Percentiles rank a stretch among this genome's conserved stretches.
These are phyloP conservation scores for Lichtheimia ramosa DNA, from an alignment of 371 early-diverging fungal genomes.

Conservation along the genomic window DNA sequence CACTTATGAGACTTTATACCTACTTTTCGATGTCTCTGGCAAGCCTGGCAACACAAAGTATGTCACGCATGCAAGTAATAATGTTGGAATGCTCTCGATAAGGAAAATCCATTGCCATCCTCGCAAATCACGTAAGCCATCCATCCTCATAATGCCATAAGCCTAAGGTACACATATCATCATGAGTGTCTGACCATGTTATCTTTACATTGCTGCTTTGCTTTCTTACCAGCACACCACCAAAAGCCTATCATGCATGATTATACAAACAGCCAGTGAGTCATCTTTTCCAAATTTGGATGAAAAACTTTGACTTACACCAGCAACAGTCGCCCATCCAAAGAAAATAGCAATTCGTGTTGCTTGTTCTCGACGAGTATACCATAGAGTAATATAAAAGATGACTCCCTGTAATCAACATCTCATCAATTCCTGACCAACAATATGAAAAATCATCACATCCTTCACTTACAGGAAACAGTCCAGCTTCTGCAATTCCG, in stretches of 20 bases:
- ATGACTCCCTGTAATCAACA: slow-evolving; percentile 26
- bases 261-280: background rate
- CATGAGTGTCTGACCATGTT: background rate
- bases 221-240: slow-evolving; percentile 46
- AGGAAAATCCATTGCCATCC: slow-evolving; percentile 79
- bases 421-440: too few relatives aligned
- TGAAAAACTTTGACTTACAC: slow-evolving; percentile 41
- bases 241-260: slow-evolving; percentile 37
- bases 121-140: slow-evolving; percentile 42
- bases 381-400: slow-evolving; percentile 54
- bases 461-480: slow-evolving; percentile 49
- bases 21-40: slow-evolving; percentile 66
- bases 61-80: slow-evolving; percentile 57
- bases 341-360: slow-evolving; percentile 72
- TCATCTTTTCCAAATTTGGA: background rate
- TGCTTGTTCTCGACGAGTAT: slow-evolving; percentile 65
- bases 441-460: background rate
- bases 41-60: slow-evolving; percentile 70
- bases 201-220: background rate
- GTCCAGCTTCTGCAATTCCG: slow-evolving; percentile 69
- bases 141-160: slow-evolving; percentile 60
- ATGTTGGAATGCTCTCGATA: slow-evolving; percentile 72
- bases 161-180: slow-evolving; percentile 24
- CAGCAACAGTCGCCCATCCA: slow-evolving; percentile 64
- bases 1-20: background rate